Evolutionary conservation across 805 yeast species (phyloP).

Genomic region (Teunomyces stri): DNA sequence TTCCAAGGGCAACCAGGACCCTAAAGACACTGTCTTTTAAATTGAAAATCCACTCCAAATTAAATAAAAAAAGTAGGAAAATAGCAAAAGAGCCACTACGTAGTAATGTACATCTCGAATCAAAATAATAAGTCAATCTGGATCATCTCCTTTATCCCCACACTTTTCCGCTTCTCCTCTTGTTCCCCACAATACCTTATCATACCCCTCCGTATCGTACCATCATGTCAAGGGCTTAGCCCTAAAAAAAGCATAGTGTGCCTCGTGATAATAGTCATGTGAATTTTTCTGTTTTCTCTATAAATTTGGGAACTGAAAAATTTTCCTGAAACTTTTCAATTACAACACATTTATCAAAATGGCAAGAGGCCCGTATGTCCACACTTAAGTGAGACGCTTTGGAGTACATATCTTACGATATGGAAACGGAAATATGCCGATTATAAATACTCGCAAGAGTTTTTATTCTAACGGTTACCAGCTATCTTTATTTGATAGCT

Average conservation of each 20-base stretch:
- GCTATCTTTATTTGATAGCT: slow-evolving; percentile 20
- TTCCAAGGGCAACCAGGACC: slow-evolving; percentile 28
- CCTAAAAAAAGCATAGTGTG: not conserved
- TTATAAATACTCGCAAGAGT: slow-evolving; percentile 8
- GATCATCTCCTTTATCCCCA: not conserved
- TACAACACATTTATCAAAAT: slow-evolving; percentile 31
- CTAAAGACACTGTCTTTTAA: slow-evolving; percentile 33
- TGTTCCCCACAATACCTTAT: not conserved
- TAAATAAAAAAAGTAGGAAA: not conserved
- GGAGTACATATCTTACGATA: slow-evolving; percentile 13
- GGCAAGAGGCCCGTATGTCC: slow-evolving; percentile 57
- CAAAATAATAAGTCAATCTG: not conserved
- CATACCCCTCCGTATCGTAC: not conserved
- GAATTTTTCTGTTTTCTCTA: not conserved
- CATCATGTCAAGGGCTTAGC: not conserved
- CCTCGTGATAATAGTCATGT: not conserved
- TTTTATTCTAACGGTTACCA: slow-evolving; percentile 18
- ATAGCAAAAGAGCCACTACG: not conserved
- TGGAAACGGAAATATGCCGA: slow-evolving; percentile 16
- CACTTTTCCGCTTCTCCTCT: not conserved
- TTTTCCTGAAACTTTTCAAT: not conserved
- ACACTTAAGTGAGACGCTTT: slow-evolving; percentile 14
- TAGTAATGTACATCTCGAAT: slow-evolving; percentile 1
- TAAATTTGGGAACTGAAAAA: not conserved
- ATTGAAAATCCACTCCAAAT: not conserved